Evolutionary conservation across 495 filamentous ascomycete genomes (phyloP), one percentile per base, ranked within the genome.

Genomic region (Halenospora varia): DNA sequence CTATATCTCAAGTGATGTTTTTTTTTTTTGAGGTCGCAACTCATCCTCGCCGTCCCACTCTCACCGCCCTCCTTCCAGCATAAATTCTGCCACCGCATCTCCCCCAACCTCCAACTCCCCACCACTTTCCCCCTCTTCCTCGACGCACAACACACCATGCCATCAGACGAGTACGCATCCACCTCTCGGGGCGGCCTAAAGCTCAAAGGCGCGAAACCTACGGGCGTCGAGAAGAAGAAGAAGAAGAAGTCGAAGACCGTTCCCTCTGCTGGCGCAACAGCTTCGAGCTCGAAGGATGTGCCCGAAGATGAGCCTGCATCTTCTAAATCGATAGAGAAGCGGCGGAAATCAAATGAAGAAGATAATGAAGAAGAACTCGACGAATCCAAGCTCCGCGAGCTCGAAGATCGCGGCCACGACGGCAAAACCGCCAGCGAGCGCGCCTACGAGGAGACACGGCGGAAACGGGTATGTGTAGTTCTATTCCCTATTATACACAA

Each of bases 381-480:
- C 15, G 57, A 48, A 18, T 52, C 47, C 17, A 15, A 56, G 26
- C 22, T 60, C 2, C 19, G 49, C 17, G 53, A 61, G 20, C 19
- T 59, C 10, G 59, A 66, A 19, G 48, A 44, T 0, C n/a, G 59
- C n/a, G 61, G 26, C 2, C 19, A 18, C 2, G 64, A 64, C 60
- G 59, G 66, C 11, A 98, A 96, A 77, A 97, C 94, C 0, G 92
- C 96, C 64, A 83, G 91, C 23, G 92, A 98, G 74, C 75, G 77
- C 63, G 78, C 84, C 39, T 81, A 93, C 67, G 87, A 93, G 61
- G 92, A 97, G 74, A 73, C 80, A 62, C 81, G 86, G 68, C 77
- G 83, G 63, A 93, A 88, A 73, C 80, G 89, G 77, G 89, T 93
- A 82, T 51, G 85, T 78, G 17, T n/a, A n/a, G 41, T 53, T 20